Evolutionary conservation across 2,329 filamentous ascomycete genomes (phyloP).

Genomic region (Phialophora expanda): DNA sequence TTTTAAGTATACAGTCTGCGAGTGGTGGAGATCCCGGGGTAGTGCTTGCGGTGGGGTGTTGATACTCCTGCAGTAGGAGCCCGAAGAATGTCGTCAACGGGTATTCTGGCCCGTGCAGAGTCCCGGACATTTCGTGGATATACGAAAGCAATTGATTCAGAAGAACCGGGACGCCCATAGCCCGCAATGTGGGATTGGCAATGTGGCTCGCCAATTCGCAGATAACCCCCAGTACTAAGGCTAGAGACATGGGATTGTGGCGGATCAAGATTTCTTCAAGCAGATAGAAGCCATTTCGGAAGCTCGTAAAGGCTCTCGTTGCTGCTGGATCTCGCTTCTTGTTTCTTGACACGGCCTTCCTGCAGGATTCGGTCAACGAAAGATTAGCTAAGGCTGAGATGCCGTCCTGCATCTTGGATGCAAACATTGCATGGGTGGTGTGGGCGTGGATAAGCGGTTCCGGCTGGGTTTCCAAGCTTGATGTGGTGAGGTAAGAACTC

Average conservation of each 20-base stretch:
- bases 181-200: neutral
- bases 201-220: constrained; percentile 20
- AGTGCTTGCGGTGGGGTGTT: neutral
- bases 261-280: constrained; percentile 10
- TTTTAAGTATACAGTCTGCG: neutral
- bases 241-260: constrained; percentile 22
- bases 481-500: constrained; percentile 11
- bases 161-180: neutral
- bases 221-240: constrained; percentile 15
- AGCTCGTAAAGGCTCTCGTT: constrained; percentile 13
- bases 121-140: constrained; percentile 12
- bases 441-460: constrained; percentile 23
- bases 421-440: constrained; percentile 27
- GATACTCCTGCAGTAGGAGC: neutral
- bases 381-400: constrained; percentile 13
- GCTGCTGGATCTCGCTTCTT: constrained; percentile 3
- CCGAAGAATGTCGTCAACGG: neutral
- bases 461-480: neutral
- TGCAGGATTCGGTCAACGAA: neutral
- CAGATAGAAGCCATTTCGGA: constrained; percentile 18
- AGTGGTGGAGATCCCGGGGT: neutral
- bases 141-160: constrained; percentile 8
- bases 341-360: neutral
- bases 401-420: constrained; percentile 25
- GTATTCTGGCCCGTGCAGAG: neutral